Evolutionary conservation across 2,329 filamentous ascomycete genomes (phyloP).

Genomic region (Fusarium staphyleae): DNA sequence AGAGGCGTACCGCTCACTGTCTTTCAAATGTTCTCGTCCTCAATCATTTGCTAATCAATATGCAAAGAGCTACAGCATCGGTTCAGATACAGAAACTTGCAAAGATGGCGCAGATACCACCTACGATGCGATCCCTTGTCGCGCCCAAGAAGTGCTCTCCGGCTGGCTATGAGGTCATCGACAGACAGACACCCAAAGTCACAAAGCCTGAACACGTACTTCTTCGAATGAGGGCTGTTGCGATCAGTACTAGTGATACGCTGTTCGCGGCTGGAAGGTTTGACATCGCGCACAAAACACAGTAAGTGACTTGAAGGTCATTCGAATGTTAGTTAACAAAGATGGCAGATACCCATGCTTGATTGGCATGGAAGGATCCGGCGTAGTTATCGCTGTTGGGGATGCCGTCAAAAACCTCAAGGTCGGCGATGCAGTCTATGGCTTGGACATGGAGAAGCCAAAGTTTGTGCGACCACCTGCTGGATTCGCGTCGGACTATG

Average conservation of each 20-base stretch:
- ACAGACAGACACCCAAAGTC: slow-evolving; percentile 55
- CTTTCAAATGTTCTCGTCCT: too few species aligned
- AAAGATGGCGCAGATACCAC: slow-evolving; percentile 44
- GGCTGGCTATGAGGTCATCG: slow-evolving; percentile 48
- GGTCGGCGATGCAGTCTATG: slow-evolving; percentile 51
- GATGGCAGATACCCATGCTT: slow-evolving; percentile 29
- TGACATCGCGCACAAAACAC: slow-evolving; percentile 36
- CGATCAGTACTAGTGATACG: slow-evolving; percentile 48
- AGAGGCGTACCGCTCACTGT: not conserved
- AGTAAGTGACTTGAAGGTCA: slow-evolving; percentile 34
- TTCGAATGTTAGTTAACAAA: not conserved
- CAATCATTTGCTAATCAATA: not conserved
- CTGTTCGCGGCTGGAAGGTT: slow-evolving; percentile 40
- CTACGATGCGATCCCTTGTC: slow-evolving; percentile 54
- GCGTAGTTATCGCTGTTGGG: slow-evolving; percentile 45
- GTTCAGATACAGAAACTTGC: not conserved
- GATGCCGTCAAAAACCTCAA: slow-evolving; percentile 39
- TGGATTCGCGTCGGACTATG: slow-evolving; percentile 53
- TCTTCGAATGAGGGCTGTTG: slow-evolving; percentile 49
- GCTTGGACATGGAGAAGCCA: slow-evolving; percentile 48
- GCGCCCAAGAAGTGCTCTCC: slow-evolving; percentile 51
- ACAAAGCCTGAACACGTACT: slow-evolving; percentile 53
- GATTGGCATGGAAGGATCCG: slow-evolving; percentile 45
- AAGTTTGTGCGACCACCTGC: slow-evolving; percentile 37
- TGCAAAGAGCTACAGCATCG: not conserved